These are phyloP conservation scores for Sordariomycetes sp. DNA, from an alignment of 2,329 filamentous ascomycete genomes.

Conservation along the genomic window DNA sequence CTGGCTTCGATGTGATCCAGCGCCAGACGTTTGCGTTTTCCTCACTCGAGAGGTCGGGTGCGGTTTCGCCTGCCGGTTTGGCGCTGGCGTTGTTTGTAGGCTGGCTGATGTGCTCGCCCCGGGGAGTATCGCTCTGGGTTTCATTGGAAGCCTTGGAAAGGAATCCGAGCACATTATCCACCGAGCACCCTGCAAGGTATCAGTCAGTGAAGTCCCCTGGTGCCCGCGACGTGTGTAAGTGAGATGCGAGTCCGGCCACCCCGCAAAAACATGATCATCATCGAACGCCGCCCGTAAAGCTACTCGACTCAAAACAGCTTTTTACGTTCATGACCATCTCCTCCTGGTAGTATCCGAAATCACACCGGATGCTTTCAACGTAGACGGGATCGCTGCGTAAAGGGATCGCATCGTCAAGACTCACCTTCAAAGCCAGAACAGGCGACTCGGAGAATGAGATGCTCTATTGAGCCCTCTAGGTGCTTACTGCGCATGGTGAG, in stretches of 20 bases:
- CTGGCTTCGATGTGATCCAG: slow-evolving; percentile 11
- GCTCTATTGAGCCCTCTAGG: slow-evolving; percentile 9
- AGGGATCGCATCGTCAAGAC: background rate
- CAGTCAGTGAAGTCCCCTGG: background rate
- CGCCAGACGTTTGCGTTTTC: slow-evolving; percentile 8
- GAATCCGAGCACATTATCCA: background rate
- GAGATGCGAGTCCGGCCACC: background rate
- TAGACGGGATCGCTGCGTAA: background rate
- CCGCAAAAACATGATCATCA: background rate
- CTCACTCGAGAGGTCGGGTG: background rate
- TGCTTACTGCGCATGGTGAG: slow-evolving; percentile 4
- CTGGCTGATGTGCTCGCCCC: background rate
- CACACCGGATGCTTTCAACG: background rate
- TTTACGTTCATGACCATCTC: background rate
- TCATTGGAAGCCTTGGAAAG: background rate
- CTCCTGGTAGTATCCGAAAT: background rate
- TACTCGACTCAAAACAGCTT: background rate
- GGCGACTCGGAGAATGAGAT: slow-evolving; percentile 8
- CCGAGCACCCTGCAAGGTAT: slow-evolving; percentile 1
- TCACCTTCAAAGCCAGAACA: slow-evolving; percentile 8
- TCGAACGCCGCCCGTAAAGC: background rate
- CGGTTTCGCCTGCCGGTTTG: background rate
- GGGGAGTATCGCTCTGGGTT: background rate
- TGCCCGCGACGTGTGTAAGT: background rate
- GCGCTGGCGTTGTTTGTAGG: background rate